Evolutionary conservation across 192 early-diverging fungal species (phyloP), one percentile per base, ranked within the genome.

Genomic region (Umbelopsis sp.): DNA sequence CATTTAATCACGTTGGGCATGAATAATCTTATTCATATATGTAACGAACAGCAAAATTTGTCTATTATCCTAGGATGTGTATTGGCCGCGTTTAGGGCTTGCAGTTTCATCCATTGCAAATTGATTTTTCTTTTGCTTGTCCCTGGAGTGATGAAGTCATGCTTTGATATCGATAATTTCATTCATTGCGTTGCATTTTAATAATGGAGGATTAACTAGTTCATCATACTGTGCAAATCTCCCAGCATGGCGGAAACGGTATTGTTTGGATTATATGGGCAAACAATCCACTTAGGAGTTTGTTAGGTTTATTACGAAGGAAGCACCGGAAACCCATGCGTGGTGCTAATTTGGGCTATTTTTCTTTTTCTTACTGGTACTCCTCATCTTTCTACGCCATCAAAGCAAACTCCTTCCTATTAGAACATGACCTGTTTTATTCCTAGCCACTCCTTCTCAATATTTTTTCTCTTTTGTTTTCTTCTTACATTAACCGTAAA

Each of bases 401-500:
- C 47, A 62, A 31, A 62, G 26, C 29, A 62, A 41, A 34, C 56
- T 62, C 56, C 56, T 62, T 62, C 56, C 20, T 62, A 26, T 34
- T 41, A 41, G 38, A 41, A 41, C 12, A 41, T 41, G 8, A 41
- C 38, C 38, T 11, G 38, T 11, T 41, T 62, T 62, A 20, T 34
- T 32, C 26, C 54, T 20, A n/a, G 16, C 56, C 56, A 31, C 56
- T 62, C 56, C 56, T 62, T 62, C 31, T 17, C 56, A 20, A 62
- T 2, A 29, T 34, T 36, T 34, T 7, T 32, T 62, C 56, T 54
- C 26, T 62, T 34, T 62, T 26, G 17, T 17, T 34, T 32, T 20
- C 25, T 16, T 17, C 31, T 31, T 17, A 32, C 25, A 32, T 26
- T 59, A 32, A 59, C n/a, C n/a, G n/a, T n/a, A 26, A 1, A 25